These are phyloP conservation scores for Lasiodiplodia hormozganensis DNA, from an alignment of 2,329 filamentous ascomycete genomes.

Conservation along the genomic window DNA sequence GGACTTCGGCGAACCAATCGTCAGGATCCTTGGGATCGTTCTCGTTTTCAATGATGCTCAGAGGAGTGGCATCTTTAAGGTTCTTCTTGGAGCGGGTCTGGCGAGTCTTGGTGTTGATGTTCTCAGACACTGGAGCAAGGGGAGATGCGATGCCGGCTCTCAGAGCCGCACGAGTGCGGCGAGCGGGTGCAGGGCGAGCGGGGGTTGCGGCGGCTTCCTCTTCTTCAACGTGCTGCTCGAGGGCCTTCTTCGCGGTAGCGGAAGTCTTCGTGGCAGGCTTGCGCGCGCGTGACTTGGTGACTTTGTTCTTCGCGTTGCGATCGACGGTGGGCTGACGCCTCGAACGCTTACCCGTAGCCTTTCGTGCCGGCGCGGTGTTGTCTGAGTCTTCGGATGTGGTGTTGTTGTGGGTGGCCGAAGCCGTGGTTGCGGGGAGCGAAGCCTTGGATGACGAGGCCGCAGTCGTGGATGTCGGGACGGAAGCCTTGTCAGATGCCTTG, in stretches of 20 bases:
- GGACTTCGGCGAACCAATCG: slow-evolving; percentile 13
- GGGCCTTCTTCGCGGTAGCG: slow-evolving; percentile 2
- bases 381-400: slow-evolving; percentile 4
- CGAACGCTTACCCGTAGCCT: background rate
- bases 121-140: background rate
- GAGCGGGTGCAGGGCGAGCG: background rate
- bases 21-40: background rate
- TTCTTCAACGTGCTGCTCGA: slow-evolving; percentile 5
- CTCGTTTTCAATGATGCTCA: slow-evolving; percentile 16
- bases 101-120: background rate
- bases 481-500: background rate
- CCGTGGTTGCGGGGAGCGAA: background rate
- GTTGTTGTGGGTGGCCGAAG: slow-evolving; percentile 1
- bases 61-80: slow-evolving; percentile 5
- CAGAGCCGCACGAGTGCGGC: slow-evolving; percentile 11
- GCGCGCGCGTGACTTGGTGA: slow-evolving; percentile 18
- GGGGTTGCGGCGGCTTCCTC: background rate
- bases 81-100: slow-evolving; percentile 9
- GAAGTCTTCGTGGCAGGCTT: slow-evolving; percentile 7
- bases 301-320: slow-evolving; percentile 18
- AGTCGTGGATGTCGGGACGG: background rate
- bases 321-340: slow-evolving; percentile 14
- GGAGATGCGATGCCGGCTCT: slow-evolving; percentile 9
- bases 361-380: background rate
- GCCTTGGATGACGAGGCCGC: background rate